Conservation (phyloP, 345 rosid species). For the Excoecaria agallocha region DNA sequence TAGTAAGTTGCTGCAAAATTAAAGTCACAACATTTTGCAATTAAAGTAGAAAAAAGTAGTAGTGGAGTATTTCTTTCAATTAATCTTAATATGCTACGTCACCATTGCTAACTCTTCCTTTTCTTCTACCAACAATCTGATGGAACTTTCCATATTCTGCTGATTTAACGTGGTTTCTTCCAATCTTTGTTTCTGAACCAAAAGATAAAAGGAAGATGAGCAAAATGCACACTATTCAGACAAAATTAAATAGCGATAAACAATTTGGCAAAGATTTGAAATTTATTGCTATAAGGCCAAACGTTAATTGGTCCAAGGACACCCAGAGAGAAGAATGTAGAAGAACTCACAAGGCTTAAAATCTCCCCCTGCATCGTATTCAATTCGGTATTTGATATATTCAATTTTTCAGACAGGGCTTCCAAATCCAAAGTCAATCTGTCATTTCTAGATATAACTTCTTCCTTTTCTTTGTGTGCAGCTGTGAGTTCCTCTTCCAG, state of each 20-base stretch:
- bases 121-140: slow-evolving; percentile 56
- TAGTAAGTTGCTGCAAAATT: slow-evolving; percentile 66
- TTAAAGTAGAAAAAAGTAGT: not conserved
- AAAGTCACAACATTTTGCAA: slow-evolving; percentile 1
- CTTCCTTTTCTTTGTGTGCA: slow-evolving; percentile 57
- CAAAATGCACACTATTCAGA: not conserved
- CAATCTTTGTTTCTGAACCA: slow-evolving; percentile 51
- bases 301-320: not conserved
- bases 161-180: slow-evolving; percentile 56
- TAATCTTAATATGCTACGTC: slow-evolving; percentile 11
- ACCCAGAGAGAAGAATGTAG: not conserved
- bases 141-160: slow-evolving; percentile 49
- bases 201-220: slow-evolving; percentile 17
- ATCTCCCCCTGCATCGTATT: slow-evolving; percentile 51
- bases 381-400: slow-evolving; percentile 47
- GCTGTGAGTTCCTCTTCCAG: slow-evolving; percentile 65
- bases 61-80: not conserved
- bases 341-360: slow-evolving; percentile 47
- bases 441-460: slow-evolving; percentile 44
- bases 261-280: too few species aligned
- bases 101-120: slow-evolving; percentile 95
- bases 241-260: not conserved
- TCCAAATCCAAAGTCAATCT: slow-evolving; percentile 55
- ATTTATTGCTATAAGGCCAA: not conserved
- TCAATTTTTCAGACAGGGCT: slow-evolving; percentile 41